Conservation (phyloP, 2,329 filamentous ascomycete genomes). For the Lasiodiplodia sp. region DNA sequence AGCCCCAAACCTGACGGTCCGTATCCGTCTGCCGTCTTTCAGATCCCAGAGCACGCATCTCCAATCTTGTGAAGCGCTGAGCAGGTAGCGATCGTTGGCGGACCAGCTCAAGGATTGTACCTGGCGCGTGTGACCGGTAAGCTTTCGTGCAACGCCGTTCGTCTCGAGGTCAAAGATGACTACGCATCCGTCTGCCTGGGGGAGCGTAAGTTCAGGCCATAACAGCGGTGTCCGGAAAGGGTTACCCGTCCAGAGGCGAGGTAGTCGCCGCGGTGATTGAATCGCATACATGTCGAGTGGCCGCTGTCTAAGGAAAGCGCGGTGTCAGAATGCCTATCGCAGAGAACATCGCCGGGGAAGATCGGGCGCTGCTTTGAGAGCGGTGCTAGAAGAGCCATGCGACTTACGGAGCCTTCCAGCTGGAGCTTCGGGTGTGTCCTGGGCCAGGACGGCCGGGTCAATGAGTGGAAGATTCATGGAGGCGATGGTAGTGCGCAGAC, state of each 20-base stretch:
- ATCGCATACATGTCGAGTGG: slow-evolving; percentile 74
- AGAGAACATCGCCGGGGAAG: slow-evolving; percentile 57
- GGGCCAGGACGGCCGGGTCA: slow-evolving; percentile 74
- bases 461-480: slow-evolving; percentile 75
- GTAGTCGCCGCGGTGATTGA: slow-evolving; percentile 93
- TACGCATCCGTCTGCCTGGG: slow-evolving; percentile 81
- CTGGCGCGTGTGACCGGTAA: slow-evolving; percentile 90
- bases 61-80: slow-evolving; percentile 95
- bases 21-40: slow-evolving; percentile 72
- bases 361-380: slow-evolving; percentile 52
- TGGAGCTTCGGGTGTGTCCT: slow-evolving; percentile 90
- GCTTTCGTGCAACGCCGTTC: slow-evolving; percentile 92
- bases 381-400: slow-evolving; percentile 36
- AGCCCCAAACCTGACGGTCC: slow-evolving; percentile 89
- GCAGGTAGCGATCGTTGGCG: slow-evolving; percentile 84
- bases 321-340: slow-evolving; percentile 34
- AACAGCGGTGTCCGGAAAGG: slow-evolving; percentile 28
- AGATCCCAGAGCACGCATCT: slow-evolving; percentile 97
- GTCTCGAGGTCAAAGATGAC: slow-evolving; percentile 98
- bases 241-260: slow-evolving; percentile 86
- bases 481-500: neutral
- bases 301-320: slow-evolving; percentile 58
- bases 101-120: slow-evolving; percentile 96
- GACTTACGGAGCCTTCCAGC: slow-evolving; percentile 80
- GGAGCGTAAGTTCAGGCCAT: slow-evolving; percentile 33